Percentiles rank a stretch among this genome's conserved stretches.
phyloP scores from a whole-genome alignment of 1,284 basidiomycete genomes.

The Sanghuangporus weigelae region DNA sequence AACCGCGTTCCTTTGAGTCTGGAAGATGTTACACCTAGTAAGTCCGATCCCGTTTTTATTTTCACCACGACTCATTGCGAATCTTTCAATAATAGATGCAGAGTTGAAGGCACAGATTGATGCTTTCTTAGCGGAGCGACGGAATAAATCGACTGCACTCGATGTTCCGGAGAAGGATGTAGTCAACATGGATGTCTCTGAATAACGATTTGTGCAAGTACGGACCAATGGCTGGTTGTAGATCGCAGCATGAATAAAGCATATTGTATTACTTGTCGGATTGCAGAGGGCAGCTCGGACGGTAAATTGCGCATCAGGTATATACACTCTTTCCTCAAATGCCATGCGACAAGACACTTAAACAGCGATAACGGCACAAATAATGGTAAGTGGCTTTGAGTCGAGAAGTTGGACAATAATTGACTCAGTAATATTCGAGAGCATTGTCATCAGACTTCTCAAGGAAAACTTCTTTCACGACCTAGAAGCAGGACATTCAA shows the following conservation, averaged over 20 bases:
- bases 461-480: no score
- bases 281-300: background rate
- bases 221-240: background rate
- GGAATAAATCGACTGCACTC: conserved; percentile 28
- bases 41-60: conserved; percentile 22
- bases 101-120: conserved; percentile 63
- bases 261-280: background rate
- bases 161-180: conserved; percentile 21
- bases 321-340: no score
- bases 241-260: background rate
- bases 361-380: no score
- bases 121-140: conserved; percentile 50
- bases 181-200: conserved; percentile 32
- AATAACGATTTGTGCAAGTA: background rate
- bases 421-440: no score
- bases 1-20: conserved; percentile 77
- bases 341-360: no score
- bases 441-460: no score
- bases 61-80: background rate
- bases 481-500: no score
- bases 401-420: no score
- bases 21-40: conserved; percentile 78
- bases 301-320: no score
- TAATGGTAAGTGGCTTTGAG: no score
- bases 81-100: conserved; percentile 32